Percentiles rank a stretch among this genome's conserved stretches.
Conservation (phyloP, 148 eudicot species). For the Nyssa sinensis region DNA sequence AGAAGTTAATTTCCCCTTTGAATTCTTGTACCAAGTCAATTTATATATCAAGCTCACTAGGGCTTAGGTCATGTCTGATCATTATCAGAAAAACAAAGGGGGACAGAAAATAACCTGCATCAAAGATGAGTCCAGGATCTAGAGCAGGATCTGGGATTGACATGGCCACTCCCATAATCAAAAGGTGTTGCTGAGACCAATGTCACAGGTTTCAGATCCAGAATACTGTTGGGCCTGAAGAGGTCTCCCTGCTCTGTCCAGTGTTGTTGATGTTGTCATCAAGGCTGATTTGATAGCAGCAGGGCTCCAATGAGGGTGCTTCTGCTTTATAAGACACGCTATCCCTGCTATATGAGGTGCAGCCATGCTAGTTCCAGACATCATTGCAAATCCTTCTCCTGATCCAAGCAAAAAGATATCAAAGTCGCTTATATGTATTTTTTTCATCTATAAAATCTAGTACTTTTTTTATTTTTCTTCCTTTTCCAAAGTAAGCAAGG, state of each 20-base stretch:
- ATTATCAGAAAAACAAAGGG: slow-evolving; percentile 2
- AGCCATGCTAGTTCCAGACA: slow-evolving; percentile 99
- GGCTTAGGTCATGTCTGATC: not conserved
- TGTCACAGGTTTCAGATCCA: slow-evolving; percentile 59
- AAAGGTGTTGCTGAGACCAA: slow-evolving; percentile 87
- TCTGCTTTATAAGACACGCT: slow-evolving; percentile 93
- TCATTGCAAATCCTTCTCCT: slow-evolving; percentile 98
- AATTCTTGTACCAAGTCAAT: not conserved
- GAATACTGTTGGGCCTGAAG: slow-evolving; percentile 89
- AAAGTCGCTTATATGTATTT: not conserved
- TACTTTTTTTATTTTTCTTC: not conserved
- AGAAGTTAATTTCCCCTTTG: not conserved
- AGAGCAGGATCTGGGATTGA: slow-evolving; percentile 89
- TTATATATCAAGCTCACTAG: not conserved
- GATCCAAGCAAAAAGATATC: slow-evolving; percentile 16
- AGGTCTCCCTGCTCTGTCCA: slow-evolving; percentile 72
- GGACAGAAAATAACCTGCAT: slow-evolving; percentile 78
- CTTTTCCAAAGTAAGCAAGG: not conserved
- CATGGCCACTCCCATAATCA: slow-evolving; percentile 97
- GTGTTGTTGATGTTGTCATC: slow-evolving; percentile 80
- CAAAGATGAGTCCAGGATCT: slow-evolving; percentile 92
- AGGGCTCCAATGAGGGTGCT: slow-evolving; percentile 94
- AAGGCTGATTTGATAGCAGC: slow-evolving; percentile 98
- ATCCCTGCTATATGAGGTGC: slow-evolving; percentile 98
- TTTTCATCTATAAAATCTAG: not conserved